Base-by-base conservation (phyloP, 2,329 filamentous ascomycete genomes). In the Diaporthe sp. region DNA sequence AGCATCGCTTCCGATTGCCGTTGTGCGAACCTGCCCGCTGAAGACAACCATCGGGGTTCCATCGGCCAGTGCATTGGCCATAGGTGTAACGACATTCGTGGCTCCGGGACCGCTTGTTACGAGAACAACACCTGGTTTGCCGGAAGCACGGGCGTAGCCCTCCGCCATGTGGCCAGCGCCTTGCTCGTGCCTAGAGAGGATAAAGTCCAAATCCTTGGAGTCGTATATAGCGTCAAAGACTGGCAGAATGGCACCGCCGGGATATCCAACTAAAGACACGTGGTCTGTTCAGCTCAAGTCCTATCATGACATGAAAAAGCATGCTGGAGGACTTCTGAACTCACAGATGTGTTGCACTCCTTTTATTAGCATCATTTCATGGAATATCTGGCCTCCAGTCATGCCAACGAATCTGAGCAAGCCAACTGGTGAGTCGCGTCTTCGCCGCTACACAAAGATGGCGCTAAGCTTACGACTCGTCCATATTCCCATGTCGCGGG, bases 1-100 rank as follows among this genome's bases (percentile, higher is more conserved):
- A 74, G 95, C 95, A 83, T 98, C 96, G 77, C 94, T 97, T 76
- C 96, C 97, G 84, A 98, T 98, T 73, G 95, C 94, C 58, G 90
- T 92, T 42, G 96, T 98, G 10, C 92, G 89, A 76, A 99, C 96
- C 90, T 99, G 96, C 35, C 35, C 35, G 35, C 35, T 38, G 10
- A 38, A 38, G 35, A 38, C 35, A 38, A 38, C 35, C 35, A 38
- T 38, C 35, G 35, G 35, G 5, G 35, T 38, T 10, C 35, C 35
- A 38, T 38, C 35, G 35, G 35, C 35, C 35, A 38, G 35, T 38
- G 35, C 35, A 38, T 38, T 10, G 35, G 35, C 35, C 35, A 38
- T 38, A 38, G 35, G 35, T 38, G 35, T 38, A 38, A 38, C 35
- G 35, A 38, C 10, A 38, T 38, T 38, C 5, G 35, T 6, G 35